phyloP scores from a whole-genome alignment of 2,329 filamentous ascomycete species.

The Pyricularia pennisetigena region DNA sequence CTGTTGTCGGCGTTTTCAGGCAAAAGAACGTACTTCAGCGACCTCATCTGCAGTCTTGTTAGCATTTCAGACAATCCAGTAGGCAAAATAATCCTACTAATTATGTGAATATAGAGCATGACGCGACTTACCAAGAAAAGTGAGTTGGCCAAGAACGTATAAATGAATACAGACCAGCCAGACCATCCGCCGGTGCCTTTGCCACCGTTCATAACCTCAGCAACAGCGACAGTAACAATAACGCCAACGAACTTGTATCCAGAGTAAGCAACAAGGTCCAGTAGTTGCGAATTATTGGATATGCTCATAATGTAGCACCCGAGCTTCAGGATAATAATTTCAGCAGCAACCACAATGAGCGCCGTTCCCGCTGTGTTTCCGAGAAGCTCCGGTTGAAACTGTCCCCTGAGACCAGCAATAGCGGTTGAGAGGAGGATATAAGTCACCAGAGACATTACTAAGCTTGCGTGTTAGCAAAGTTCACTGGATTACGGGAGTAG shows the following conservation, averaged over 20 bases:
- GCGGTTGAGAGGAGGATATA: slow-evolving; percentile 93
- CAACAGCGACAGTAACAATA: slow-evolving; percentile 75
- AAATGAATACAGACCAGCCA: slow-evolving; percentile 80
- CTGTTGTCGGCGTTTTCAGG: slow-evolving; percentile 66
- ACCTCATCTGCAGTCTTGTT: slow-evolving; percentile 60
- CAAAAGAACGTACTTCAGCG: slow-evolving; percentile 88
- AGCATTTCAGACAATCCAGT: neutral
- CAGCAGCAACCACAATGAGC: slow-evolving; percentile 71
- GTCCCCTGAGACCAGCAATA: slow-evolving; percentile 77
- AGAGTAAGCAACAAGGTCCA: slow-evolving; percentile 90
- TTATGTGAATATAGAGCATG: neutral
- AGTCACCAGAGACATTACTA: slow-evolving; percentile 89
- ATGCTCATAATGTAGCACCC: slow-evolving; percentile 92
- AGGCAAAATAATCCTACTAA: no score
- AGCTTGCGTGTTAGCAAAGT: slow-evolving; percentile 7
- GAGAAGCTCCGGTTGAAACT: slow-evolving; percentile 89
- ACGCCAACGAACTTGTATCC: slow-evolving; percentile 99
- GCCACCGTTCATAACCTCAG: slow-evolving; percentile 68
- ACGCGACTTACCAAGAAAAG: slow-evolving; percentile 70
- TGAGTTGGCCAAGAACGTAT: slow-evolving; percentile 89
- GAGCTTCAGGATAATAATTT: slow-evolving; percentile 83
- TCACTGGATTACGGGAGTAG: slow-evolving; percentile 13
- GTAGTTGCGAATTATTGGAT: slow-evolving; percentile 83
- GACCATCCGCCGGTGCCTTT: slow-evolving; percentile 80
- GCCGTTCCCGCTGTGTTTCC: slow-evolving; percentile 82